Evolutionary conservation across 2,329 filamentous ascomycete genomes (phyloP), one percentile per base, ranked within the genome.

Genomic region (Fusarium robinianum): DNA sequence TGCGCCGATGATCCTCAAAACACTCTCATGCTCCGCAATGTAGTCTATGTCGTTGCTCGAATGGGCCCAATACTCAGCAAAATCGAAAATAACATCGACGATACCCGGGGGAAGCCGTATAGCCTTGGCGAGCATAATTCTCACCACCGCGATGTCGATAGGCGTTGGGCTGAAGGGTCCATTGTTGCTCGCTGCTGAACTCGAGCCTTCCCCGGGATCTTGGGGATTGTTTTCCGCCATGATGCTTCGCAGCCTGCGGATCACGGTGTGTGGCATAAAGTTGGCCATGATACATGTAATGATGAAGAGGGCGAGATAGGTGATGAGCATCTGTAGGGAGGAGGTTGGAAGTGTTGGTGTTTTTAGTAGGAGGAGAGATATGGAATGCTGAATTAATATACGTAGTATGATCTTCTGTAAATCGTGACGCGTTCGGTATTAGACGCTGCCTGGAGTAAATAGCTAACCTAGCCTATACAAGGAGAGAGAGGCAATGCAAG

Each of bases 11-110:
- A 70, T 55, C 2, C 41, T 35, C 3, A 68, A 25, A 5, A 50
- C 29, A 12, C 41, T 34, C 5, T 46, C 50, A 5, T 64, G 55
- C 33, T 64, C 49, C 4, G 36, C 37, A 4, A 30, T 32, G 27
- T 53, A 67, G 12, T 69, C 51, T 9, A 69, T 51, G 18, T 61
- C 60, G 15, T 64, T 69, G 36, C 56, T 63, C 2, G 75, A 73
- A 52, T 76, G 76, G 10, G 75, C 75, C 81, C 82, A 85, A 63
- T 84, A 85, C 63, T 84, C 80, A 41, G 80, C 82, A 18, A 69
- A 61, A 56, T 85, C 81, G 40, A 84, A 63, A 31, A 85, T 73
- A 31, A 64, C 61, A 55, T 84, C 75, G 24, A 81, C 67, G 0
- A 85, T 46, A 47, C 84, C 81, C 2, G 70, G 62, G 0, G 82